Evolutionary conservation across 805 yeast genomes (phyloP).

Genomic region (Nakazawaea holstii): DNA sequence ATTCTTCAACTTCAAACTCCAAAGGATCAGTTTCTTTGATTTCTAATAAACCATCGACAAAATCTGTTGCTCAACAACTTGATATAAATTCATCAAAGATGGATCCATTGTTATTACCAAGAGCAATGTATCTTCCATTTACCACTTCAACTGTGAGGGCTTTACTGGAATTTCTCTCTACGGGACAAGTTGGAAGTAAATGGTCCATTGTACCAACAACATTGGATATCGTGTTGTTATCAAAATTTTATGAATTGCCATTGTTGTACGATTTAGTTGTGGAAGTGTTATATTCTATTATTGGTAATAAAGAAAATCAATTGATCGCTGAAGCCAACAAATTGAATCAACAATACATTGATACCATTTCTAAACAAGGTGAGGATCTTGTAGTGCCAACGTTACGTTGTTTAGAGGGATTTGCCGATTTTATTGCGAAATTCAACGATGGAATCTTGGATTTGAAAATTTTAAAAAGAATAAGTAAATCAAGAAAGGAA

Average conservation of each 20-base stretch:
- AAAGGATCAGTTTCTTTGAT: conserved; percentile 1
- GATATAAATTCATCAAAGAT: conserved; percentile 23
- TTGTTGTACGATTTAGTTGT: conserved; percentile 62
- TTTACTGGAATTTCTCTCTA: conserved; percentile 65
- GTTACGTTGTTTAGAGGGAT: conserved; percentile 33
- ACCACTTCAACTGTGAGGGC: conserved; percentile 56
- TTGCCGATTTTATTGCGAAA: conserved; percentile 50
- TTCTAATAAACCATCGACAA: conserved; percentile 5
- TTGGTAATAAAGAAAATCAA: conserved; percentile 61
- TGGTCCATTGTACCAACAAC: conserved; percentile 72
- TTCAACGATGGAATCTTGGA: conserved; percentile 66
- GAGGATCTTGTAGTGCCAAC: conserved; percentile 13
- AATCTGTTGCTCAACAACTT: conserved; percentile 9
- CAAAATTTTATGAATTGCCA: conserved; percentile 66
- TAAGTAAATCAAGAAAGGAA: conserved; percentile 26
- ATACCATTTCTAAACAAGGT: conserved; percentile 9
- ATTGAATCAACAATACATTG: conserved; percentile 18
- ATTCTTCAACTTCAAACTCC: not conserved
- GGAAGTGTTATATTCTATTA: conserved; percentile 64
- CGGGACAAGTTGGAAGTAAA: conserved; percentile 73
- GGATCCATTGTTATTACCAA: conserved; percentile 63
- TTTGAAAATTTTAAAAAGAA: conserved; percentile 43
- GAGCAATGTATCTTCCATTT: conserved; percentile 67
- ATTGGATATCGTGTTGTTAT: conserved; percentile 54
- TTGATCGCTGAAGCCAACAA: conserved; percentile 35